Evolutionary conservation across 164 flowering plant species (phyloP), one percentile per base, ranked within the genome.

Genomic region (Liriodendron chinense): DNA sequence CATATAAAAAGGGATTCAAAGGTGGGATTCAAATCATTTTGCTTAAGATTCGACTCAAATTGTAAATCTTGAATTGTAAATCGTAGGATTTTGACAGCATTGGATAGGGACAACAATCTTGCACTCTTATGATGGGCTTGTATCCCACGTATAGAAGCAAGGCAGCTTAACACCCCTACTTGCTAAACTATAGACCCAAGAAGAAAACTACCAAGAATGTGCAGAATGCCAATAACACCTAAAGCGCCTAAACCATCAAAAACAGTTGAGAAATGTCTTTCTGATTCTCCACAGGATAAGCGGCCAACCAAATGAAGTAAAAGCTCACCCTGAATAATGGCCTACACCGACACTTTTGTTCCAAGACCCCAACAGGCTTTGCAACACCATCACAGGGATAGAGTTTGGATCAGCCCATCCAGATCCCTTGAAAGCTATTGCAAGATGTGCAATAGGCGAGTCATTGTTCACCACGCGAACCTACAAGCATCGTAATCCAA

Each of bases 371-470:
- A 94, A 56, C 92, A 94, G 83, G 20, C 90, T 80, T 76, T 91
- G 98, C 86, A 94, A 86, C 57, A 94, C 94, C 98, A 94, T 94
- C 68, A 94, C 82, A 10, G 94, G 88, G 79, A 90, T 86, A 23
- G 98, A 89, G 84, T 93, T 92, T 78, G 98, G 97, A 86, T 94
- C 97, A 28, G 92, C 89, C 94, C 94, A 94, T 12, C 95, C 85
- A 68, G 93, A 91, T 72, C 98, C 97, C 70, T 82, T 84, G 80
- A 91, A 90, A 47, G 98, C 98, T 78, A 94, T 85, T 0, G 95
- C 97, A 84, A 94, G 91, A 84, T 90, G 97, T 13, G 98, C 98
- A 75, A 94, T 78, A 68, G 92, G 92, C 68, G 82, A 14, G 77
- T 94, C 94, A 78, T 90, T 90, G 77, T 94, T 88, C 50, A 87